A percentile compares a stretch with the other conserved stretches of the same genome.
Evolutionary conservation across 1,284 basidiomycete species (phyloP).

Genomic region (Uromyces viciae-fabae): DNA sequence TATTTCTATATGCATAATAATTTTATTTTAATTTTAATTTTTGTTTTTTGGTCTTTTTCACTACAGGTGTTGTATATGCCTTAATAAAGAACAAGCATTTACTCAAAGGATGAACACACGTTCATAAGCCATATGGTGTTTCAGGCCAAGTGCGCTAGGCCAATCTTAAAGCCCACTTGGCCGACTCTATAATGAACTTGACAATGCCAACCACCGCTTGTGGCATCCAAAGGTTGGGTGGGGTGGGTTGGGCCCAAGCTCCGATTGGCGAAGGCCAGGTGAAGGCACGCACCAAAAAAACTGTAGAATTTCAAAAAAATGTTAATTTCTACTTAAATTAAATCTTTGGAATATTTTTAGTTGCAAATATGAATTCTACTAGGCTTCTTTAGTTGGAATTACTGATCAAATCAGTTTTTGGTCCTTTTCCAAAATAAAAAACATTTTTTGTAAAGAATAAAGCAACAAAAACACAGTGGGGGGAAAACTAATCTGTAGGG

Average conservation of each 20-base stretch:
- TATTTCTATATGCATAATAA: no score
- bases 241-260: not conserved
- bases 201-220: not conserved
- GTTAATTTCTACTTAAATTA: not conserved
- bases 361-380: not conserved
- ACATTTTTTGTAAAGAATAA: not conserved
- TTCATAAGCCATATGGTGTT: no score
- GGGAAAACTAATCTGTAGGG: not conserved
- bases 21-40: no score
- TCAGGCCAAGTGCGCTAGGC: not conserved
- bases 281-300: not conserved
- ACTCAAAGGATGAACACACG: no score
- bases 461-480: not conserved
- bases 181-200: not conserved
- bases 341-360: not conserved
- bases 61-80: no score
- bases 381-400: not conserved
- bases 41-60: no score
- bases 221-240: not conserved
- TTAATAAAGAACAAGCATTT: no score
- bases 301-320: no score
- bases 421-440: not conserved
- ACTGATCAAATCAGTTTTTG: not conserved
- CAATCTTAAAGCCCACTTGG: not conserved
- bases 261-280: not conserved